phyloP scores from a whole-genome alignment of 129 eudicot species.

The Saposhnikovia divaricata region DNA sequence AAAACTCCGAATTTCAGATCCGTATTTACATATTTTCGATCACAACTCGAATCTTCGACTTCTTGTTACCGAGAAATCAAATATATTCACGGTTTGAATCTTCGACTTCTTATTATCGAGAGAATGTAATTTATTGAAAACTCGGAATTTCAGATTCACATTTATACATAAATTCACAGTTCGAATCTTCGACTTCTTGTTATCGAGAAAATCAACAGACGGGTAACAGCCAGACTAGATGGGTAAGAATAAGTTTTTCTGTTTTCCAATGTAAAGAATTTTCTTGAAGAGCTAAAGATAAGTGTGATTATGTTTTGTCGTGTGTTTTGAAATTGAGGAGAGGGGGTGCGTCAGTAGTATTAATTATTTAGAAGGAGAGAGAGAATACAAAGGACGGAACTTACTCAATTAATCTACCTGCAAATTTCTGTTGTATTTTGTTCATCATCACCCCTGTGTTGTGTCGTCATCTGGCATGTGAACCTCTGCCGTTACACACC shows the following conservation, averaged over 20 bases:
- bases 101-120: background rate
- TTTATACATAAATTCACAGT: too few species aligned
- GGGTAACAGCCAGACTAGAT: background rate
- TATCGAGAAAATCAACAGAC: background rate
- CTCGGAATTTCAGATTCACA: too few species aligned
- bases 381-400: background rate
- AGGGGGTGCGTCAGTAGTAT: background rate
- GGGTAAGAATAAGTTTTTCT: background rate
- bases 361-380: conserved; percentile 9
- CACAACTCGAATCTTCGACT: too few species aligned
- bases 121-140: too few species aligned
- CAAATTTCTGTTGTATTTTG: background rate
- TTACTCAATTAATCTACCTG: background rate
- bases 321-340: background rate
- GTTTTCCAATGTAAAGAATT: background rate
- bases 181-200: background rate
- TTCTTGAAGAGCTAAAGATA: conserved; percentile 2
- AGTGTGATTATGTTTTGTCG: background rate
- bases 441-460: background rate
- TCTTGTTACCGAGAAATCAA: too few species aligned
- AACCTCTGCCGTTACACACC: background rate
- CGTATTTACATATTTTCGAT: too few species aligned
- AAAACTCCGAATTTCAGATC: too few species aligned
- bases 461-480: background rate
- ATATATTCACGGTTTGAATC: too few species aligned